A percentile compares a stretch with the other conserved stretches of the same genome.
phyloP scores from a whole-genome alignment of 345 rosid species.

The Camelina neglecta region DNA sequence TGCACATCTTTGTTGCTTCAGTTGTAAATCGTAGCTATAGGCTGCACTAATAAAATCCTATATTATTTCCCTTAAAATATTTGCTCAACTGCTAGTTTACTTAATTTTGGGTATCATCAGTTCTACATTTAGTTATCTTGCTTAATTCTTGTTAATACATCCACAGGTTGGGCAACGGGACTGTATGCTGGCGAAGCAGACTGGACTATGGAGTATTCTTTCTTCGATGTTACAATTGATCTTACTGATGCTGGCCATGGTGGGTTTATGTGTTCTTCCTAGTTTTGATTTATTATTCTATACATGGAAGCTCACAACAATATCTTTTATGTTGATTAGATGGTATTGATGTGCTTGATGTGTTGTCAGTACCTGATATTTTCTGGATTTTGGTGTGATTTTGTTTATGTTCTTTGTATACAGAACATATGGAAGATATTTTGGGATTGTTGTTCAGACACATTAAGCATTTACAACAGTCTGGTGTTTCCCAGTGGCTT shows the following conservation, averaged over 20 bases:
- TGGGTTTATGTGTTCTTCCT: conserved; percentile 42
- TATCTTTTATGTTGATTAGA: conserved; percentile 22
- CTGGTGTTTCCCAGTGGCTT: conserved; percentile 84
- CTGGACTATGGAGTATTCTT: conserved; percentile 68
- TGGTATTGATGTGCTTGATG: neutral
- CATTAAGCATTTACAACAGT: conserved; percentile 64
- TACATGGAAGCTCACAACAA: neutral
- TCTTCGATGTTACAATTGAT: conserved; percentile 65
- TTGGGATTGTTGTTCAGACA: conserved; percentile 78
- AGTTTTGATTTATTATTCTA: neutral
- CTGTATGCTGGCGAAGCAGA: conserved; percentile 71
- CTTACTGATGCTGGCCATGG: conserved; percentile 96
- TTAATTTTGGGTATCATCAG: neutral
- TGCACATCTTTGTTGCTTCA: neutral
- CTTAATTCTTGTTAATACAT: neutral
- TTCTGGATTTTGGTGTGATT: neutral
- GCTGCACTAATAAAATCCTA: too few species aligned
- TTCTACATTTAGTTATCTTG: neutral
- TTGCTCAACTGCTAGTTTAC: neutral
- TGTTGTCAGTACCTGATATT: conserved; percentile 19
- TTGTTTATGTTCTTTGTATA: conserved; percentile 28
- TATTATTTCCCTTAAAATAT: too few species aligned
- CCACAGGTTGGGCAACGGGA: conserved; percentile 81
- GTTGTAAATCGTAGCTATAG: neutral
- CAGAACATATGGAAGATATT: conserved; percentile 82